These are phyloP conservation scores for Neurospora discreta DNA, from an alignment of 495 filamentous ascomycete species.

Conservation along the genomic window DNA sequence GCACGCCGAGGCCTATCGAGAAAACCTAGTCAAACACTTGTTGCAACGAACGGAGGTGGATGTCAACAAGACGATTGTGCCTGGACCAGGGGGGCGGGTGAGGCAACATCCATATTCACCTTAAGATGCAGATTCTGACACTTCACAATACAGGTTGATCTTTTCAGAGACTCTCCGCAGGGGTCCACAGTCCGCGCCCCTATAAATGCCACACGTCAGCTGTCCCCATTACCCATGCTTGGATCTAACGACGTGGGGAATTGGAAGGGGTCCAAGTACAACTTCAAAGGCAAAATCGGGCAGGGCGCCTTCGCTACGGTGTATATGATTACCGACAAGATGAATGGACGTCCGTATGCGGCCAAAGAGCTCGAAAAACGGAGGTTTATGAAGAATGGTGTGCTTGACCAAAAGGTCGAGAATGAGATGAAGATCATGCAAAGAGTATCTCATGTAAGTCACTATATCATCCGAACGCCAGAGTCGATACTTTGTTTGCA, in stretches of 20 bases:
- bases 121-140: background rate
- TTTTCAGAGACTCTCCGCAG: conserved; percentile 14
- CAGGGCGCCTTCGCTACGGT: conserved; percentile 92
- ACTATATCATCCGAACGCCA: background rate
- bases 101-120: conserved; percentile 1
- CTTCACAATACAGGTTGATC: conserved; percentile 16
- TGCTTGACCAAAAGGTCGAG: conserved; percentile 73
- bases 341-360: conserved; percentile 68
- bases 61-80: conserved; percentile 29
- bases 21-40: conserved; percentile 39
- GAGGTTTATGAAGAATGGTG: conserved; percentile 77
- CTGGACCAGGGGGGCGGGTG: conserved; percentile 37
- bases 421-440: conserved; percentile 95
- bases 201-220: background rate
- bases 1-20: conserved; percentile 43
- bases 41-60: conserved; percentile 12
- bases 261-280: conserved; percentile 84
- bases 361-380: conserved; percentile 88
- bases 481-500: background rate
- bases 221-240: background rate
- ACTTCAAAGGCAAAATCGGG: conserved; percentile 67
- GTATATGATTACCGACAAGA: conserved; percentile 70
- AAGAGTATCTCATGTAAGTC: conserved; percentile 65
- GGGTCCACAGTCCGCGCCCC: background rate
- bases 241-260: conserved; percentile 13